Evolutionary conservation across 2,329 filamentous ascomycete species (phyloP).

Genomic region (Arthrinium phaeospermum): DNA sequence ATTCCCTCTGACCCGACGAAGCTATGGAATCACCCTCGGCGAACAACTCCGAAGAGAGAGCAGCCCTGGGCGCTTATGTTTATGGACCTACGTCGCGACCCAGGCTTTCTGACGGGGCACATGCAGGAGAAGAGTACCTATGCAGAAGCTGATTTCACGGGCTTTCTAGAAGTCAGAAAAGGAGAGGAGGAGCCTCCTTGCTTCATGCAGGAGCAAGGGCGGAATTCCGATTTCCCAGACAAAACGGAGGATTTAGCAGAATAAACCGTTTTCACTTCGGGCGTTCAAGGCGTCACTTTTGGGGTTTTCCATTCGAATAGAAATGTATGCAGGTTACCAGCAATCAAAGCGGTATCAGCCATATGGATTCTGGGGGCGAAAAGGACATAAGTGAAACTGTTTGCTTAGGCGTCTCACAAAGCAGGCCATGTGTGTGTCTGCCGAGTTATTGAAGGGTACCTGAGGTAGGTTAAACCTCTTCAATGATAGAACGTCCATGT

Average conservation of each 20-base stretch:
- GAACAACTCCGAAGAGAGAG: background rate
- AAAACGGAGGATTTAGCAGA: background rate
- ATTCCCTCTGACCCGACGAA: slow-evolving; percentile 22
- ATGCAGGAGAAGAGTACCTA: background rate
- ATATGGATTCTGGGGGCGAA: background rate
- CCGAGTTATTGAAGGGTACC: no score
- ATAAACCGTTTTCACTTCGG: background rate
- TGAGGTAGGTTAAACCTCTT: no score
- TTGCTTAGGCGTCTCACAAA: background rate
- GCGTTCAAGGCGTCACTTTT: slow-evolving; percentile 5
- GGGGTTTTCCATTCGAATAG: background rate
- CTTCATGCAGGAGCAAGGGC: background rate
- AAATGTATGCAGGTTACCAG: background rate
- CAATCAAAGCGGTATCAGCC: background rate
- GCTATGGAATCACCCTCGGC: background rate
- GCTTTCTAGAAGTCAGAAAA: background rate
- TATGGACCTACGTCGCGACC: background rate
- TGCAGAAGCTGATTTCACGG: background rate
- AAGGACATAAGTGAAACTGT: background rate
- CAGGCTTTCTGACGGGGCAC: background rate
- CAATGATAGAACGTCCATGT: no score
- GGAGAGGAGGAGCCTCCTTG: background rate
- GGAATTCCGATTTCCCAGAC: background rate
- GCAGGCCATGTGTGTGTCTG: background rate
- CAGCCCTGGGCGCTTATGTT: background rate